These are phyloP conservation scores for Rhodocollybia butyracea DNA, from an alignment of 768 basidiomycete species.

Conservation along the genomic window DNA sequence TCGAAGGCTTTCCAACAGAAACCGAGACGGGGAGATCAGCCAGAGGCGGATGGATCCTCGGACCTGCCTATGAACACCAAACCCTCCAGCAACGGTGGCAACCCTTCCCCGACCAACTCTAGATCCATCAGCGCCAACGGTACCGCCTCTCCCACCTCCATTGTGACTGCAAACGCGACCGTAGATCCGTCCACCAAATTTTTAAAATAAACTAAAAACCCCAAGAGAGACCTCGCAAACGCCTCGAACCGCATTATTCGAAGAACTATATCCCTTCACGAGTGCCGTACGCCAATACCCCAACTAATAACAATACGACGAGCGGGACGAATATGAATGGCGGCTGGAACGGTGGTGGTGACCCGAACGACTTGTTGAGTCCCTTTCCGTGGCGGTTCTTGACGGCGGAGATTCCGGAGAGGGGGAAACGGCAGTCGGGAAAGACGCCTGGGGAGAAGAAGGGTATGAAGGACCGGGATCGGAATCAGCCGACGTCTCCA, in stretches of 20 bases:
- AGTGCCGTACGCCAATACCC: conserved; percentile 44
- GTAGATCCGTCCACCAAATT: too few relatives aligned
- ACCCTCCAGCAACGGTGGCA: too few relatives aligned
- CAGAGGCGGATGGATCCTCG: conserved; percentile 34
- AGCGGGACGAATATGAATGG: neutral
- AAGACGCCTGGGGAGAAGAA: too few relatives aligned
- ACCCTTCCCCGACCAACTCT: too few relatives aligned
- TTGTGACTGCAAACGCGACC: too few relatives aligned
- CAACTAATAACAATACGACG: conserved; percentile 28
- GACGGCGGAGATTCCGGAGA: conserved; percentile 61
- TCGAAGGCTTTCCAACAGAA: conserved; percentile 30
- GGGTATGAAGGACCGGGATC: conserved; percentile 15
- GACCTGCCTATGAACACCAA: conserved; percentile 29
- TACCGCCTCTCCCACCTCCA: too few relatives aligned
- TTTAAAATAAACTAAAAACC: too few relatives aligned
- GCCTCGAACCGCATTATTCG: conserved; percentile 95
- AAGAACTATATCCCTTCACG: conserved; percentile 91
- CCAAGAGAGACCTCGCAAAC: conserved; percentile 97
- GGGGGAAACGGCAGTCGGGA: conserved; percentile 20
- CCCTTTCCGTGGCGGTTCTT: conserved; percentile 67
- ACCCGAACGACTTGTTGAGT: conserved; percentile 44
- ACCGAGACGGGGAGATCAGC: conserved; percentile 33
- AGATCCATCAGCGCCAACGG: too few relatives aligned
- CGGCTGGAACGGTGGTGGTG: conserved; percentile 11
- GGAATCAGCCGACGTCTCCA: conserved; percentile 15